Evolutionary conservation across 257 asterid species (phyloP), one percentile per base, ranked within the genome.

Genomic region (Eustoma russellianum): DNA sequence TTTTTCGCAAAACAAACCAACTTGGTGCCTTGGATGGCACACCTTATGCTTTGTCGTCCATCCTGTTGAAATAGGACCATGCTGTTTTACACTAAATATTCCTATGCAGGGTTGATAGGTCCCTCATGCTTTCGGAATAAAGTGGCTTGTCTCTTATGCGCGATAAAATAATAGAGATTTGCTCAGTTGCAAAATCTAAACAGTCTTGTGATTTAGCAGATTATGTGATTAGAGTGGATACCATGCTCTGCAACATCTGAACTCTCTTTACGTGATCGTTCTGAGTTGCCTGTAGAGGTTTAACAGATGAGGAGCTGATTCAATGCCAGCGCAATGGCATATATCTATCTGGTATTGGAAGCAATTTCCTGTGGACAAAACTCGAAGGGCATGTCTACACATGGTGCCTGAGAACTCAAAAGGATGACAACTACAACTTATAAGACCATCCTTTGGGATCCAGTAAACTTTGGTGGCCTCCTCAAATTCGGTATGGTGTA

Each of bases 321-420:
- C 86, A 66, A 9, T 87, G 76, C 98, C 98, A 90, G 6, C 98
- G 73, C 5, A 73, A 61, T 30, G 77, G 94, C 52, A 90, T 74
- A 56, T 83, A 83, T 62, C 82, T 69, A 33, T 90, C 98, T 0
- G 98, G 96, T 56, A 90, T 82, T 90, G 95, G 72, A 90, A 90
- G 75, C 98, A 90, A 54, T 90, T 90, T 34, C 93, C 95, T 0
- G 96, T 78, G 1, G 98, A 86, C n/a, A 90, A 80, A 57, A 86
- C 98, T 44, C 96, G 83, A 56, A 90, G 89, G 11, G 95, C 90
- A 46, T 90, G 98, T 67, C 95, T 73, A 52, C 96, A 90, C 43
- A 90, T 85, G 60, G 86, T 86, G 9, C 96, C 96, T 8, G 95
- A 81, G 79, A 82, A 86, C 74, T 90, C 98, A 46, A 86, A 90